These are phyloP conservation scores for Meyerozyma sp. DNA, from an alignment of 1,139 yeast species.

Conservation along the genomic window DNA sequence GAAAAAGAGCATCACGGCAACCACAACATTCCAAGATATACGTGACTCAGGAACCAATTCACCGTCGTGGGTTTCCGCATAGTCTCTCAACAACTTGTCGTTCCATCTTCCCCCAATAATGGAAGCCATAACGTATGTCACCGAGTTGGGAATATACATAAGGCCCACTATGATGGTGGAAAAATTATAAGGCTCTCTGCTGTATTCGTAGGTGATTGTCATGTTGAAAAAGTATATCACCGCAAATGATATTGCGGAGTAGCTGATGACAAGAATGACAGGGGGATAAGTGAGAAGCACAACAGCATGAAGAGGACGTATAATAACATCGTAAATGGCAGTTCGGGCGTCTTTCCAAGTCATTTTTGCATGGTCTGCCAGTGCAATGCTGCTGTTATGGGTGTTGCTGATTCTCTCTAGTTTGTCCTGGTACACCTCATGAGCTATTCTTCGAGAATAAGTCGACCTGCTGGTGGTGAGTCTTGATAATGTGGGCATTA, in stretches of 20 bases:
- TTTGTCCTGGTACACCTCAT: constrained; percentile 20
- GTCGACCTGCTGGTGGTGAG: constrained; percentile 30
- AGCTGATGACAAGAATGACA: constrained; percentile 57
- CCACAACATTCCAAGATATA: constrained; percentile 65
- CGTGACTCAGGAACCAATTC: constrained; percentile 71
- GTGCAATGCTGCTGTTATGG: not conserved
- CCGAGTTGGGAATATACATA: constrained; percentile 77
- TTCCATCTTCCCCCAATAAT: constrained; percentile 77
- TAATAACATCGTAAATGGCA: constrained; percentile 33
- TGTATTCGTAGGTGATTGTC: constrained; percentile 61
- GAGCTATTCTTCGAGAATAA: constrained; percentile 25
- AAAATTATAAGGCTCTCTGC: constrained; percentile 66
- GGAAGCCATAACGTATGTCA: constrained; percentile 70
- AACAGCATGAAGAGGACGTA: constrained; percentile 47
- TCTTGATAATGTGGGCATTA: constrained; percentile 34
- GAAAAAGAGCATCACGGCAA: constrained; percentile 60
- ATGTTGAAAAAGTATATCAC: constrained; percentile 69
- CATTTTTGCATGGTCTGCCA: constrained; percentile 6
- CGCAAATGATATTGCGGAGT: constrained; percentile 65
- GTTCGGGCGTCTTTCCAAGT: constrained; percentile 14
- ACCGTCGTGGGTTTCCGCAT: constrained; percentile 57
- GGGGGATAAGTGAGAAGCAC: constrained; percentile 65
- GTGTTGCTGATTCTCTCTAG: constrained; percentile 13
- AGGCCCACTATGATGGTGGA: constrained; percentile 63
- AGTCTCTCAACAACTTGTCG: constrained; percentile 53